Base-by-base conservation (phyloP, 2,329 filamentous ascomycete species). In the Arachnomyces sp. region DNA sequence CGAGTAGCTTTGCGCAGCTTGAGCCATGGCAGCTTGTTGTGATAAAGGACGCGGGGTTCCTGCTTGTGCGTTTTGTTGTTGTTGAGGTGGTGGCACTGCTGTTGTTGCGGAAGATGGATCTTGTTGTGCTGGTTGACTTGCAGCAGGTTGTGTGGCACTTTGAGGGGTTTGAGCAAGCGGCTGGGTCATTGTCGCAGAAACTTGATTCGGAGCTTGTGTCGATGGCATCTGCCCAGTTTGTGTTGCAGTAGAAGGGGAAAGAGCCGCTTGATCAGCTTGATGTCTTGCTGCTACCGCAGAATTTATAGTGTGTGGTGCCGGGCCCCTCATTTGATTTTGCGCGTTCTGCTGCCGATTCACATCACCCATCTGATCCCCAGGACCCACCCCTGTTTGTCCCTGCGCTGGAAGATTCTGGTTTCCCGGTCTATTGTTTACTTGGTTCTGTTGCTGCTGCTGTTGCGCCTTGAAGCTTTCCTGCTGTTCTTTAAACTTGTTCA, bases 401-500 rank as follows among this genome's bases (percentile, higher is more conserved):
- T 54, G 43, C n/a, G 51, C 50, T 25, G 54, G 39, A 8, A 51
- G 46, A 40, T 47, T 52, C 49, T 43, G 55, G 47, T 36, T 48
- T 40, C 28, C 34, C 11, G 40, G 17, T 15, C 17, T n/a, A n/a
- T 38, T 36, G 13, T 43, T 43, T 49, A 49, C 50, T 28, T 52
- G 52, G 31, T 50, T 52, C 29, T 61, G 57, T 21, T 53, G 53
- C 28, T 52, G 54, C 34, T 61, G 59, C 39, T 62, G 59, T 42
- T 63, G 59, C 5, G 52, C 48, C 40, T 59, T 66, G 49, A 70
- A 69, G 31, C 50, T 56, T 39, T 69, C 65, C 46, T 71, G 68
- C 44, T 71, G 68, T 31, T 69, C 63, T 39, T 65, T 67, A 55
- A 71, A 71, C 42, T 69, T 70, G 30, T 55, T 60, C 44, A 71